A percentile compares a stretch with the other conserved stretches of the same genome.
Conservation (phyloP, 225 moss, liverwort and hornwort species). For the Climacium dendroides region DNA sequence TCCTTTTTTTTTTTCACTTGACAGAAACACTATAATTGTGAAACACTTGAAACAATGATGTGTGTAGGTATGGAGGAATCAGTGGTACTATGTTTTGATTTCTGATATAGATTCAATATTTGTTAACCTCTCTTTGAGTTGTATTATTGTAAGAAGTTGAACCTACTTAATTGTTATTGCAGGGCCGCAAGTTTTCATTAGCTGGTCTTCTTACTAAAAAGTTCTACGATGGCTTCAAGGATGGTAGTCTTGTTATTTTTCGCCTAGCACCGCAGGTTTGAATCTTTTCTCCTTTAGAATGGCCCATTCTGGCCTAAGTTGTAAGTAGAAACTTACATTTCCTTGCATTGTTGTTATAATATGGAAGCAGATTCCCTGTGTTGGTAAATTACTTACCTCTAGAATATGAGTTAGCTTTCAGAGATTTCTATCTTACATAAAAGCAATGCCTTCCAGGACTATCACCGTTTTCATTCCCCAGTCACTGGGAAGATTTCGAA, state of each 20-base stretch:
- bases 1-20: background rate
- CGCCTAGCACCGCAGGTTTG: constrained; percentile 93
- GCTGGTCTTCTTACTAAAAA: constrained; percentile 64
- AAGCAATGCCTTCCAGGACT: constrained; percentile 44
- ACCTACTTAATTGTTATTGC: background rate
- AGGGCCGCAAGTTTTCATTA: constrained; percentile 95
- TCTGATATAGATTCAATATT: background rate
- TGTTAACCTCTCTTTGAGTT: background rate
- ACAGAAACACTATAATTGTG: background rate
- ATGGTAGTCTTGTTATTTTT: constrained; percentile 66
- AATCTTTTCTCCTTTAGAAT: background rate
- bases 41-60: background rate
- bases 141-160: background rate
- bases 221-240: constrained; percentile 46
- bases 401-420: background rate
- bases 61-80: background rate
- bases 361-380: background rate
- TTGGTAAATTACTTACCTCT: background rate
- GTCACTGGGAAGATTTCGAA: constrained; percentile 54
- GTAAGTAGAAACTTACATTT: background rate
- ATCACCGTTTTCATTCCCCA: constrained; percentile 90
- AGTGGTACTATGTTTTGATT: background rate
- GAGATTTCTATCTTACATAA: background rate
- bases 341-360: background rate
- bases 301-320: background rate